Evolutionary conservation across 139 green algal species (phyloP).

Genomic region (Pseudopediastrum boryanum): DNA sequence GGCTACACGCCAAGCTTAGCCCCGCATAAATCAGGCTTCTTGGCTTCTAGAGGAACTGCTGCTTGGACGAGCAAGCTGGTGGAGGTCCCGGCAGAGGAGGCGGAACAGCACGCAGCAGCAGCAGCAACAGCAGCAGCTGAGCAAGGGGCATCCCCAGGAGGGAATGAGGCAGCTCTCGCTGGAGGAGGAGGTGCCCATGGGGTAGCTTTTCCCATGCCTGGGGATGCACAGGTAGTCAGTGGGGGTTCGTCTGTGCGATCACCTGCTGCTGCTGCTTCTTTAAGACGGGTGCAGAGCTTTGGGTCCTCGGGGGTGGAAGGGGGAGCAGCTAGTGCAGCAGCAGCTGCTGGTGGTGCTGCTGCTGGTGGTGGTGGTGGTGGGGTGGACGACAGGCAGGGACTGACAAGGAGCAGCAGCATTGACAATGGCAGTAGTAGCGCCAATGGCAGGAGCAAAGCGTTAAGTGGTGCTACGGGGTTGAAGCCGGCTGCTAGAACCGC

Average conservation of each 20-base stretch:
- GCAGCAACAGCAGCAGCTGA: constrained; percentile 1
- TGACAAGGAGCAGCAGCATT: background rate
- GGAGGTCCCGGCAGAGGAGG: constrained; percentile 8
- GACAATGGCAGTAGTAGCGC: background rate
- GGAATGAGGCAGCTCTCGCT: too few relatives aligned
- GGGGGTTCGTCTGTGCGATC: too few relatives aligned
- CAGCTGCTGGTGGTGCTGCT: background rate
- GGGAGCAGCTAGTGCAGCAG: background rate
- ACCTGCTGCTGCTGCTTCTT: too few relatives aligned
- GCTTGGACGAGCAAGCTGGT: constrained; percentile 26
- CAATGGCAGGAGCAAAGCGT: background rate
- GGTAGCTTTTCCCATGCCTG: too few relatives aligned
- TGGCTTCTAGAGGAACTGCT: background rate
- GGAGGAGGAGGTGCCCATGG: too few relatives aligned
- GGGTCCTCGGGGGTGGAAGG: too few relatives aligned
- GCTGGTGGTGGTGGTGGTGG: too few relatives aligned
- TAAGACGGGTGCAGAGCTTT: too few relatives aligned
- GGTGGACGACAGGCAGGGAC: background rate
- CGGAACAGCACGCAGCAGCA: background rate
- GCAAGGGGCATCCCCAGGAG: background rate
- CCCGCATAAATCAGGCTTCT: constrained; percentile 25
- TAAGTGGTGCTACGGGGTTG: too few relatives aligned
- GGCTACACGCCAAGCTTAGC: constrained; percentile 32
- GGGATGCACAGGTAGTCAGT: too few relatives aligned
- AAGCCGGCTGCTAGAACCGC: background rate